Evolutionary conservation across 495 filamentous ascomycete genomes (phyloP).

Genomic region (Apiosordaria backusii): DNA sequence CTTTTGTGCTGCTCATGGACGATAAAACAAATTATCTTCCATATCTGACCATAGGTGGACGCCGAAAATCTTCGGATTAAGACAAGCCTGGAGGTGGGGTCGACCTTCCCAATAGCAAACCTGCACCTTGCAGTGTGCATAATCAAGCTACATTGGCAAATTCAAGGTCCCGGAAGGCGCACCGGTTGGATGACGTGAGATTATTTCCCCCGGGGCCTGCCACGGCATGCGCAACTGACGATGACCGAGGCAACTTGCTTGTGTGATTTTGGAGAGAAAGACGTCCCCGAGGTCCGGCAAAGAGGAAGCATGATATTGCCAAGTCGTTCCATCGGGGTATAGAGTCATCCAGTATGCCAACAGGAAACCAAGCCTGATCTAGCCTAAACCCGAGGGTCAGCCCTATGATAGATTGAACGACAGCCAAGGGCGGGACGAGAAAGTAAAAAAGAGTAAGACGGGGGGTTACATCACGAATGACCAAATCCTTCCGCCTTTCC

Average conservation of each 20-base stretch:
- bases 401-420: not conserved
- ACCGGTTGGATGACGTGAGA: not conserved
- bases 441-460: not conserved
- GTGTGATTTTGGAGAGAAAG: too few species aligned
- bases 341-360: not conserved
- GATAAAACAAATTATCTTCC: not conserved
- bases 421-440: not conserved
- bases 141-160: not conserved
- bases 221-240: not conserved
- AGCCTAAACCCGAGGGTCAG: not conserved
- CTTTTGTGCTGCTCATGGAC: not conserved
- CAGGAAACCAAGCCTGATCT: too few species aligned
- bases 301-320: too few species aligned
- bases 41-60: too few species aligned
- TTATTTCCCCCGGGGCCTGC: not conserved
- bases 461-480: not conserved
- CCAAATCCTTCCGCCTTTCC: not conserved
- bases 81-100: not conserved
- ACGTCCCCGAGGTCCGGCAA: too few species aligned
- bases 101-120: not conserved
- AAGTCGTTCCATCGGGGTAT: not conserved
- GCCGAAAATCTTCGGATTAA: not conserved
- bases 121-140: not conserved
- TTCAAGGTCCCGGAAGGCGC: not conserved
- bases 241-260: not conserved